Base-by-base conservation (phyloP, 805 yeast species). In the Candida verbasci region DNA sequence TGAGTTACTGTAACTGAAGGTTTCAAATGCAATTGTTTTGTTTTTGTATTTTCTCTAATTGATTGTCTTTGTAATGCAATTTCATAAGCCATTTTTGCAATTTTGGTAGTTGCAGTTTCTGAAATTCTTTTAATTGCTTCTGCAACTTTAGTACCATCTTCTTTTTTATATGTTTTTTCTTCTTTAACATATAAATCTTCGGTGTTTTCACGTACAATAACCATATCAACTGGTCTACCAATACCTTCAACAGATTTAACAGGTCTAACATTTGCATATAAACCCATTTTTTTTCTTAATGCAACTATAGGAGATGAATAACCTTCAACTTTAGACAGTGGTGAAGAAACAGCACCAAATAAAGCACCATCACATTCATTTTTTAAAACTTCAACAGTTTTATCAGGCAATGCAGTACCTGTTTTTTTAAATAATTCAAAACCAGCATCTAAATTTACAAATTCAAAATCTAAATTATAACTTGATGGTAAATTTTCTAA, bases 271-370 rank as follows among this genome's bases (percentile, higher is more conserved):
- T 93, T 93, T 51, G 98, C 98, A 60, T 85, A 93, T 37, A 93
- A 72, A 7, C 96, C 97, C 64, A 93, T 57, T 64, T 85, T 86
- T 77, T 91, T 93, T 71, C 98, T 83, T 56, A 93, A 74, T n/a
- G 97, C 97, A 38, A 93, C 98, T 61, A 93, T 91, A 50, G 98
- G 98, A 21, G 97, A 91, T 14, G 97, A 89, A 70, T 93, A 93
- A 36, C 98, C 98, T 31, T 76, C 93, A 31, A 93, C 97, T 66
- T 88, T 88, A 51, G 82, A 79, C 30, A 95, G 74, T 48, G 98
- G 98, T 14, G 97, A 88, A 32, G 88, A 86, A 38, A 93, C 98
- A 39, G 98, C 96, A 50, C 98, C 98, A 54, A 93, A 93, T 38
- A 93, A 72, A 14, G 97, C 98, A 70, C 97, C 97, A 53, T 93